Evolutionary conservation across 192 early-diverging fungal genomes (phyloP).

Genomic region (Rhizophagus sp.): DNA sequence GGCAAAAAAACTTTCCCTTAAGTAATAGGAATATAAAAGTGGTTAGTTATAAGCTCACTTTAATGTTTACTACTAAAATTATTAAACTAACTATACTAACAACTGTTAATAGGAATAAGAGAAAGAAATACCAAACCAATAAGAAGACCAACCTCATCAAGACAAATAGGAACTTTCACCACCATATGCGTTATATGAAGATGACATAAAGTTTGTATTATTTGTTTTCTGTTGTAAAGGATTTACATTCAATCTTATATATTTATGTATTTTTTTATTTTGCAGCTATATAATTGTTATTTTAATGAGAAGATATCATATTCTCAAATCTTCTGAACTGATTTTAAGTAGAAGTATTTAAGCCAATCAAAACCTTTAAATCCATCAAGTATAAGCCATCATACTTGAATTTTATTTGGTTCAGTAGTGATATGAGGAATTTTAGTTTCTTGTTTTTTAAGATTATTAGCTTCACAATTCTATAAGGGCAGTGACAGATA

Average conservation of each 20-base stretch:
- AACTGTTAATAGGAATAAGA: not conserved
- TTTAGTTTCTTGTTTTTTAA: no score
- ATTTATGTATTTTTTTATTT: not conserved
- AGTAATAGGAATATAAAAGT: no score
- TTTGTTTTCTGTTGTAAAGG: not conserved
- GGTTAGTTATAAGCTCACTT: not conserved
- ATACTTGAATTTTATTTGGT: no score
- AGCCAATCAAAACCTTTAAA: no score
- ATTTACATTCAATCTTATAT: not conserved
- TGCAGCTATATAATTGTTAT: not conserved
- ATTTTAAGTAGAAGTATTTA: no score
- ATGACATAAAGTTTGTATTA: not conserved
- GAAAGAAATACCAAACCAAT: not conserved
- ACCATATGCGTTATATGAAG: not conserved
- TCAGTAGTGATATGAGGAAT: no score
- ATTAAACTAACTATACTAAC: not conserved
- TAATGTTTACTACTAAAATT: not conserved
- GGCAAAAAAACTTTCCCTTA: no score
- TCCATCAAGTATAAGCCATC: no score
- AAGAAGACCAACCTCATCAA: not conserved
- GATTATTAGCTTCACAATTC: no score
- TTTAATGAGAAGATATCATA: no score
- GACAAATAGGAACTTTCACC: not conserved
- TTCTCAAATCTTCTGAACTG: no score
- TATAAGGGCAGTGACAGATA: no score